Evolutionary conservation across 345 rosid genomes (phyloP).

Genomic region (Excoecaria cochinchinensis): DNA sequence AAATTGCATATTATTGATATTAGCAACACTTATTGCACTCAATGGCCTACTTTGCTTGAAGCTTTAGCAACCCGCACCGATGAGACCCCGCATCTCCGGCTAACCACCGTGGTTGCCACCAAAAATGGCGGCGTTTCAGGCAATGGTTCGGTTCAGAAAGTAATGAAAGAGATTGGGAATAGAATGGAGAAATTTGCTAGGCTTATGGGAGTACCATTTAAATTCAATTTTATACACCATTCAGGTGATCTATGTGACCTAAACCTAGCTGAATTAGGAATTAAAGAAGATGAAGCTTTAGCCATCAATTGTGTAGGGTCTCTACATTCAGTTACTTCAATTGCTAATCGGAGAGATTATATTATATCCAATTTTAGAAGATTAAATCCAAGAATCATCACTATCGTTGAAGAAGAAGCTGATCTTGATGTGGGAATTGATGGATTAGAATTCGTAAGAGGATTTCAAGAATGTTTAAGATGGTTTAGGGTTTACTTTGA

Average conservation of each 20-base stretch:
- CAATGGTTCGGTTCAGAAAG: constrained; percentile 43
- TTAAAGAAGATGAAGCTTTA: constrained; percentile 69
- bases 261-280: constrained; percentile 48
- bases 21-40: constrained; percentile 91
- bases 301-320: constrained; percentile 75
- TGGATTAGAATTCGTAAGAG: constrained; percentile 59
- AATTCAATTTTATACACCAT: constrained; percentile 78
- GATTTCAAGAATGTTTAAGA: constrained; percentile 68
- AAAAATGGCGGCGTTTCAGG: constrained; percentile 26
- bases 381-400: constrained; percentile 70
- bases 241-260: constrained; percentile 66
- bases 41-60: constrained; percentile 97
- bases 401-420: constrained; percentile 90
- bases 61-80: constrained; percentile 92
- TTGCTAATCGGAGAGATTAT: constrained; percentile 55
- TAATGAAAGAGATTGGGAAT: constrained; percentile 88
- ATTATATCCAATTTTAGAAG: constrained; percentile 57
- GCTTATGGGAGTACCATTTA: constrained; percentile 97
- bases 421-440: constrained; percentile 71
- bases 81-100: constrained; percentile 78
- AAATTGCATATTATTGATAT: constrained; percentile 83
- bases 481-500: constrained; percentile 97
- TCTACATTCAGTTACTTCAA: constrained; percentile 52
- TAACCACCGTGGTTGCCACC: constrained; percentile 60
- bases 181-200: constrained; percentile 95